phyloP scores from a whole-genome alignment of 768 basidiomycete species.

The Lanmaoa rubissima region DNA sequence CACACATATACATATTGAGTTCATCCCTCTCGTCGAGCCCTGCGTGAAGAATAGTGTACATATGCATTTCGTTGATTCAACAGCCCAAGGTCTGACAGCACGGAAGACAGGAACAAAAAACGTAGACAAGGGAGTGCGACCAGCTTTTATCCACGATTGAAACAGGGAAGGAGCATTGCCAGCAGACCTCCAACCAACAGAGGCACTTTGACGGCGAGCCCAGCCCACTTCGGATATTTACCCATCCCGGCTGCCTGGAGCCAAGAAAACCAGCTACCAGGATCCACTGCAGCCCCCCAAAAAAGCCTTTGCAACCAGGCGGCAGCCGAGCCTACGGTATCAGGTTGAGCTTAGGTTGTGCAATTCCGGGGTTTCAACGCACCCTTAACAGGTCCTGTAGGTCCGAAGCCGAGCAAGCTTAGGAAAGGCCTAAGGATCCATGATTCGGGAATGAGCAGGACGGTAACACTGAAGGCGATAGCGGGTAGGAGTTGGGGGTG shows the following conservation, averaged over 20 bases:
- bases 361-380: fast-evolving
- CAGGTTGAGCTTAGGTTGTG: background rate
- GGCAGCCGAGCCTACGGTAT: conserved; percentile 10
- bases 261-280: conserved; percentile 13
- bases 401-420: conserved; percentile 16
- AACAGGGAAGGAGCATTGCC: background rate
- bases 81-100: background rate
- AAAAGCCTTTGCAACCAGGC: conserved; percentile 8
- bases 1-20: too few species aligned
- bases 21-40: background rate
- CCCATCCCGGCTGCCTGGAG: conserved; percentile 18
- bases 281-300: background rate
- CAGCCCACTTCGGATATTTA: conserved; percentile 3
- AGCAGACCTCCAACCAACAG: background rate
- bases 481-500: conserved; percentile 4
- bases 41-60: background rate
- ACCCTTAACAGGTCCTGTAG: conserved; percentile 15
- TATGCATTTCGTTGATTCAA: background rate
- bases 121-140: background rate
- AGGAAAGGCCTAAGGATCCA: conserved; percentile 18
- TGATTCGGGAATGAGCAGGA: conserved; percentile 9
- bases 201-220: background rate
- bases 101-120: background rate
- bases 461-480: background rate
- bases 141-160: background rate